Base-by-base conservation (phyloP, 129 eudicot species). In the Flaveria sonorensis region DNA sequence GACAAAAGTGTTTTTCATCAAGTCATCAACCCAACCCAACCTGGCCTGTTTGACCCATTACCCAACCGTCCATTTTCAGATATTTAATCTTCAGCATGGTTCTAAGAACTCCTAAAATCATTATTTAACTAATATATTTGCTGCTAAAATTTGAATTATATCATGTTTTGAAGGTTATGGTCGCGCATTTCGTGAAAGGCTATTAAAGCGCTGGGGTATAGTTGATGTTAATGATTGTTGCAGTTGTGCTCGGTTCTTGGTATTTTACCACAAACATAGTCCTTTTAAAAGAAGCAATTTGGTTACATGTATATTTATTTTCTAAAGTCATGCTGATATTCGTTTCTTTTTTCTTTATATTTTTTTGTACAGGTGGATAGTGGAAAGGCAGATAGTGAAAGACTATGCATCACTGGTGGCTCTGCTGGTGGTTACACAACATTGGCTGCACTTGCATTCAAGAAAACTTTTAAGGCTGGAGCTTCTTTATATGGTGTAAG, bases 401-500 rank as follows among this genome's bases (percentile, higher is more conserved):
- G 98, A 72, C 87, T 93, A 18, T 93, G 97, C 78, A 93, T 93
- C 53, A 89, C 98, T n/a, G 98, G 97, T 55, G 91, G 98, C 30
- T 93, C 98, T 74, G 98, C 98, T 76, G 98, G 98, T 40, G 98
- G 98, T 76, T 93, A 93, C 87, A 93, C 98, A 81, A 91, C 98
- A 8, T 70, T 93, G 70, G 97, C 97, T 72, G 98, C 98, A 66
- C 98, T 93, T 89, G 96, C 98, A 23, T 93, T 91, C 75, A 89
- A 78, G 71, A 83, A 93, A 30, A 87, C 87, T 13, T 93, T 93
- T 42, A 93, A 86, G 69, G 98, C 96, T 55, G 98, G 98, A 70
- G 96, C 93, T 72, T 93, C 98, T 45, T 77, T 93, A 79, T 93
- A 91, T 86, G 98, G 98, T 51, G 98, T 93, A 80, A 85, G 98